These are phyloP conservation scores for Rhodocollybia butyracea DNA, from an alignment of 768 basidiomycete genomes.

Conservation along the genomic window DNA sequence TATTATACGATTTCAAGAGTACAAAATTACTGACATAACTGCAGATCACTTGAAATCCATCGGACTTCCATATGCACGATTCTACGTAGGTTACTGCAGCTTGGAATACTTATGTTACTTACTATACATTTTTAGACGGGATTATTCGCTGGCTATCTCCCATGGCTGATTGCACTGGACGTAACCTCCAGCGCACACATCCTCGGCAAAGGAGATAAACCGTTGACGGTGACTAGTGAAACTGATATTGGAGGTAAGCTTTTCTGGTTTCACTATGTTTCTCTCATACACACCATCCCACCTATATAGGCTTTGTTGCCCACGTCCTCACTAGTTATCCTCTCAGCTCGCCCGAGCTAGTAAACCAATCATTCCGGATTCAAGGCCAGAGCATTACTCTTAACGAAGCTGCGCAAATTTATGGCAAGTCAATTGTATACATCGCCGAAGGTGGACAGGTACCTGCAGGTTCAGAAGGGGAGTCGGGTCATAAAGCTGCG, in stretches of 20 bases:
- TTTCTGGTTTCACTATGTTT: not conserved
- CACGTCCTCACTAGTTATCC: constrained; percentile 31
- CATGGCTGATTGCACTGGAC: constrained; percentile 19
- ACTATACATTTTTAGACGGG: constrained; percentile 27
- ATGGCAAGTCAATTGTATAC: constrained; percentile 9
- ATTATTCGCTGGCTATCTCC: constrained; percentile 16
- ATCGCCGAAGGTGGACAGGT: constrained; percentile 3
- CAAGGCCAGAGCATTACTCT: constrained; percentile 28
- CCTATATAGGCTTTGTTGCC: constrained; percentile 27
- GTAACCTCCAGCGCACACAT: constrained; percentile 23
- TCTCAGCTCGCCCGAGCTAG: constrained; percentile 15
- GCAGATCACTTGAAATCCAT: constrained; percentile 27
- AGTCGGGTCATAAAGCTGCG: not conserved
- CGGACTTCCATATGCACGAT: constrained; percentile 25
- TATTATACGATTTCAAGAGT: too few species aligned
- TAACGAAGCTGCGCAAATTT: constrained; percentile 19
- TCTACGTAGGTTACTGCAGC: constrained; percentile 23
- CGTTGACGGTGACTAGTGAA: constrained; percentile 25
- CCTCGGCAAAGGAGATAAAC: constrained; percentile 25
- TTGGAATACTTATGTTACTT: constrained; percentile 13
- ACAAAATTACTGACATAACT: too few species aligned
- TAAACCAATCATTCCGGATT: constrained; percentile 29
- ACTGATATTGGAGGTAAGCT: constrained; percentile 29
- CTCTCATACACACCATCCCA: not conserved
- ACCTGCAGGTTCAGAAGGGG: not conserved